Conservation (phyloP, 805 yeast species). For the Ogataea thermomethanolica region DNA sequence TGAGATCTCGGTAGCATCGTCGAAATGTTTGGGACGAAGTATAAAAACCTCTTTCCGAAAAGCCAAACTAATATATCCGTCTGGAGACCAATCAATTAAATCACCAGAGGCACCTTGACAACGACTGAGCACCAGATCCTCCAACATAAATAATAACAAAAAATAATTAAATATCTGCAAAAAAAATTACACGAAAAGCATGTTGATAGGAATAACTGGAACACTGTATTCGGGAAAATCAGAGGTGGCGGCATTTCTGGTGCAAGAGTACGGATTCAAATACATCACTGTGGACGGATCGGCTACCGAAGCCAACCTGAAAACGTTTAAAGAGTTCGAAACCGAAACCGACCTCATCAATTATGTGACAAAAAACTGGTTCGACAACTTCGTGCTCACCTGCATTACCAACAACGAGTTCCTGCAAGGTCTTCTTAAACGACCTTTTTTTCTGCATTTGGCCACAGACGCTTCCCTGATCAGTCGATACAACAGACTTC, state of each 20-base stretch:
- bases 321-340: conserved; percentile 32
- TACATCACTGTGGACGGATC: conserved; percentile 27
- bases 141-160: conserved; percentile 11
- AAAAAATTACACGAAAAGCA: conserved; percentile 24
- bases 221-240: conserved; percentile 63
- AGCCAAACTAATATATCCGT: conserved; percentile 17
- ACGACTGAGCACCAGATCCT: conserved; percentile 14
- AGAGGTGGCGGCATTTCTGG: conserved; percentile 57
- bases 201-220: conserved; percentile 78
- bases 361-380: conserved; percentile 66
- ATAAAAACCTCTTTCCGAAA: conserved; percentile 16
- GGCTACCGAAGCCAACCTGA: conserved; percentile 21
- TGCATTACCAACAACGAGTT: conserved; percentile 43
- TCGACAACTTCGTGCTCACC: conserved; percentile 53
- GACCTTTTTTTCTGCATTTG: conserved; percentile 84
- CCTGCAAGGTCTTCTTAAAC: conserved; percentile 47
- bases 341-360: conserved; percentile 46
- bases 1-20: conserved; percentile 7
- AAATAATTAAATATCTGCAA: background rate
- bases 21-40: conserved; percentile 13
- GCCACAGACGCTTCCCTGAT: conserved; percentile 70
- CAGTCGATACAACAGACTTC: conserved; percentile 41
- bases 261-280: conserved; percentile 47
- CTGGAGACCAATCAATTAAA: conserved; percentile 17
- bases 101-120: conserved; percentile 8